Conservation (phyloP, 2,329 filamentous ascomycete species). For the Arthrinium puccinioides region DNA sequence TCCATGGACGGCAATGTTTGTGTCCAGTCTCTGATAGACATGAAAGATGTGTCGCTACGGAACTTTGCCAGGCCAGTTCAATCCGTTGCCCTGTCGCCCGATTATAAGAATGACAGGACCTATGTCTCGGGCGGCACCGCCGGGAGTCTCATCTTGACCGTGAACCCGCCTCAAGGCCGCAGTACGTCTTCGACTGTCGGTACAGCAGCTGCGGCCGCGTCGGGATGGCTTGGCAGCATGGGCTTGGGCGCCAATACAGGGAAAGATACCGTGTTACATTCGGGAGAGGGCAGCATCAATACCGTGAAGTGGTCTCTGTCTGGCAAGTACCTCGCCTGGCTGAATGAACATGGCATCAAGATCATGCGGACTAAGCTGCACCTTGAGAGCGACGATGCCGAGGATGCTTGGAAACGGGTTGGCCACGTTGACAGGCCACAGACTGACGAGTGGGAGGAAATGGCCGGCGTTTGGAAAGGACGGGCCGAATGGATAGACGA, state of each 20-base stretch:
- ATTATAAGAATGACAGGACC: constrained; percentile 81
- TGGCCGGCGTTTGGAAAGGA: constrained; percentile 93
- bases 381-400: constrained; percentile 66
- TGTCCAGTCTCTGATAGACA: constrained; percentile 76
- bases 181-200: constrained; percentile 83
- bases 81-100: constrained; percentile 86
- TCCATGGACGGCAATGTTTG: constrained; percentile 96
- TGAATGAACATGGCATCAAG: constrained; percentile 95
- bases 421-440: constrained; percentile 87
- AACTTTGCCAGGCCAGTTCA: constrained; percentile 94
- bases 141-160: constrained; percentile 79
- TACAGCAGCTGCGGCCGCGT: constrained; percentile 74
- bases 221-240: constrained; percentile 86
- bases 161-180: constrained; percentile 70
- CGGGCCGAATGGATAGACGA: constrained; percentile 91
- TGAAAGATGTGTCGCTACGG: constrained; percentile 82
- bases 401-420: constrained; percentile 90
- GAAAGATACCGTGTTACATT: constrained; percentile 81
- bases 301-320: constrained; percentile 92
- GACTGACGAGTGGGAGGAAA: constrained; percentile 84
- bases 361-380: constrained; percentile 90
- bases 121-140: constrained; percentile 89
- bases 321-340: constrained; percentile 88
- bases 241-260: constrained; percentile 72
- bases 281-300: constrained; percentile 84